Evolutionary conservation across 345 rosid species (phyloP).

Genomic region (Gossypium turneri): DNA sequence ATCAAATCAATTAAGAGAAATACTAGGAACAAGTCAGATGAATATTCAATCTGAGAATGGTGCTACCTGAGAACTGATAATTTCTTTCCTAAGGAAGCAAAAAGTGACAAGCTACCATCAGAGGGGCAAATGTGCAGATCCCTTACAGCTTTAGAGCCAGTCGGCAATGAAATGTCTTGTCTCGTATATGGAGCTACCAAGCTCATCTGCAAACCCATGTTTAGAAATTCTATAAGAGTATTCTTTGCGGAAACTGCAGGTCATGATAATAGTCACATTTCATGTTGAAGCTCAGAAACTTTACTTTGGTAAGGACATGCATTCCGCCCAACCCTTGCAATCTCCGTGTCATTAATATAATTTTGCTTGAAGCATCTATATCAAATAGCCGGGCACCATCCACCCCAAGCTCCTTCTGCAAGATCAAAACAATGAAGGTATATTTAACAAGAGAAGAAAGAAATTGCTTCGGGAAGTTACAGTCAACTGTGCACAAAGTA

Average conservation of each 20-base stretch:
- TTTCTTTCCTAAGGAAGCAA: slow-evolving; percentile 75
- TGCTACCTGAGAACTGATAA: slow-evolving; percentile 67
- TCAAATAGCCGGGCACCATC: slow-evolving; percentile 88
- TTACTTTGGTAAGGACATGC: slow-evolving; percentile 67
- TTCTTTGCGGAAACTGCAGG: not conserved
- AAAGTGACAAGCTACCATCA: slow-evolving; percentile 50
- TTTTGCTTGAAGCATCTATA: slow-evolving; percentile 45
- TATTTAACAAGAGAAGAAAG: not conserved
- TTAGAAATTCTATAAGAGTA: slow-evolving; percentile 15
- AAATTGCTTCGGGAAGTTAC: not conserved
- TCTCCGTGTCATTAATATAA: slow-evolving; percentile 55
- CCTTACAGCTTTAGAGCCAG: slow-evolving; percentile 58
- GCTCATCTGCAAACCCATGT: slow-evolving; percentile 47
- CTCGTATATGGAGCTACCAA: slow-evolving; percentile 58
- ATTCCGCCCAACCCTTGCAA: slow-evolving; percentile 52
- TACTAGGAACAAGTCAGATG: slow-evolving; percentile 1
- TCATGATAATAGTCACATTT: slow-evolving; percentile 1
- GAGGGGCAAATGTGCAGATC: slow-evolving; percentile 70
- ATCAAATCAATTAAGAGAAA: slow-evolving; percentile 14
- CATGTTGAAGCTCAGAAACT: slow-evolving; percentile 20
- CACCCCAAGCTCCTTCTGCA: slow-evolving; percentile 47
- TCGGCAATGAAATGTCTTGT: slow-evolving; percentile 61
- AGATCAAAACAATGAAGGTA: slow-evolving; percentile 1
- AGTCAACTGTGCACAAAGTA: not conserved
- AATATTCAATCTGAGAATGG: slow-evolving; percentile 5